Percentiles rank a stretch among this genome's conserved stretches.
Conservation (phyloP, 768 basidiomycete genomes). For the Pleurotus tuoliensis region DNA sequence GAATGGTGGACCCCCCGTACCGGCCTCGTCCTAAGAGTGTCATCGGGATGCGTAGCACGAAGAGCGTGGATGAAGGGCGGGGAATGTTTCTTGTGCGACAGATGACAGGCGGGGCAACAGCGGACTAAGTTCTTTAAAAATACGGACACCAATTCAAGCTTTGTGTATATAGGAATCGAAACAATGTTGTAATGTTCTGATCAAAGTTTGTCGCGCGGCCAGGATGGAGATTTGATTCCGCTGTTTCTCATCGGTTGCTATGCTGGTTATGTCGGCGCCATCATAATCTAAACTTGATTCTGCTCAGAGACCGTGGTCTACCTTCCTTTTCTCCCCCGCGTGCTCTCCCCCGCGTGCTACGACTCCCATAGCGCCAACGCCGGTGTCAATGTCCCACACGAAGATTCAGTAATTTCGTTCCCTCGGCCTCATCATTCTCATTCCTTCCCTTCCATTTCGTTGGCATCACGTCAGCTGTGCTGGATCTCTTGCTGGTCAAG, state of each 20-base stretch:
- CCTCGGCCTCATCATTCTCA: not conserved
- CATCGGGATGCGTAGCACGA: conserved; percentile 60
- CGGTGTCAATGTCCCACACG: not conserved
- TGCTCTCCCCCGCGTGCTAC: not conserved
- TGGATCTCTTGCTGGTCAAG: conserved; percentile 1
- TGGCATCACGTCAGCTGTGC: conserved; percentile 1
- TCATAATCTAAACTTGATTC: no score
- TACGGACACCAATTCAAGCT: no score
- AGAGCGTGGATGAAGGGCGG: conserved; percentile 65
- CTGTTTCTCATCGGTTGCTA: no score
- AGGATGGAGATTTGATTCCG: no score
- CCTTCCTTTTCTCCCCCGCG: not conserved
- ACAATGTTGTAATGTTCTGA: no score
- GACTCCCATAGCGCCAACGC: not conserved
- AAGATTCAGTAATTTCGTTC: not conserved
- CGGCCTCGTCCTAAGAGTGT: conserved; percentile 76
- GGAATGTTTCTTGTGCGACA: conserved; percentile 77
- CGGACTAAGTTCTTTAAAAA: not conserved
- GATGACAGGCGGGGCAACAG: conserved; percentile 53
- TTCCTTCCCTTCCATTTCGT: not conserved
- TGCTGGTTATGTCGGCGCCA: no score
- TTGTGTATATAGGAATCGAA: no score
- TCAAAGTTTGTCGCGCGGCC: no score
- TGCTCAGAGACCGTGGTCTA: not conserved
- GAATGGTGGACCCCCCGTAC: conserved; percentile 28